These are phyloP conservation scores for Hemerocallis citrina DNA, from an alignment of 106 monocot species.

Conservation along the genomic window DNA sequence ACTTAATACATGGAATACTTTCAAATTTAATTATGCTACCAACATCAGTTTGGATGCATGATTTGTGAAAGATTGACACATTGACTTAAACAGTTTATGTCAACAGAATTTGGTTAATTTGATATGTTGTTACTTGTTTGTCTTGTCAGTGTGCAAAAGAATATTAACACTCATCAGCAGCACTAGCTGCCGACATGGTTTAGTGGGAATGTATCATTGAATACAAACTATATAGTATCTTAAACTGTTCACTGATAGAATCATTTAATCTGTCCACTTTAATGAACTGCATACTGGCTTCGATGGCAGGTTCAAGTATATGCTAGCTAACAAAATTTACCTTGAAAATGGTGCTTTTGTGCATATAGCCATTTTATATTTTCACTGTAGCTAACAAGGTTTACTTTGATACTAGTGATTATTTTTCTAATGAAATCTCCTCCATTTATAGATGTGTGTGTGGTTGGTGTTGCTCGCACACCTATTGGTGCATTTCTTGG, in stretches of 20 bases:
- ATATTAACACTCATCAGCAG: no score
- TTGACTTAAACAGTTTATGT: no score
- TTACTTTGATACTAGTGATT: background rate
- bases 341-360: no score
- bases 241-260: background rate
- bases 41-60: no score
- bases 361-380: background rate
- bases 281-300: background rate
- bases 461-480: constrained; percentile 87
- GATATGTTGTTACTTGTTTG: background rate
- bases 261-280: background rate
- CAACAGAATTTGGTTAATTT: background rate
- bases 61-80: no score
- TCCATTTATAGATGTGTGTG: constrained; percentile 59
- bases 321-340: background rate
- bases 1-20: no score
- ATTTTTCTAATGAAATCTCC: background rate
- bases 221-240: no score
- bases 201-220: no score
- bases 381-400: background rate
- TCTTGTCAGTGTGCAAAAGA: no score
- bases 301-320: background rate
- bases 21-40: no score
- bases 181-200: no score
- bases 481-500: constrained; percentile 85